Evolutionary conservation across 2,329 filamentous ascomycete species (phyloP).

Genomic region (Cladosporium sp.): DNA sequence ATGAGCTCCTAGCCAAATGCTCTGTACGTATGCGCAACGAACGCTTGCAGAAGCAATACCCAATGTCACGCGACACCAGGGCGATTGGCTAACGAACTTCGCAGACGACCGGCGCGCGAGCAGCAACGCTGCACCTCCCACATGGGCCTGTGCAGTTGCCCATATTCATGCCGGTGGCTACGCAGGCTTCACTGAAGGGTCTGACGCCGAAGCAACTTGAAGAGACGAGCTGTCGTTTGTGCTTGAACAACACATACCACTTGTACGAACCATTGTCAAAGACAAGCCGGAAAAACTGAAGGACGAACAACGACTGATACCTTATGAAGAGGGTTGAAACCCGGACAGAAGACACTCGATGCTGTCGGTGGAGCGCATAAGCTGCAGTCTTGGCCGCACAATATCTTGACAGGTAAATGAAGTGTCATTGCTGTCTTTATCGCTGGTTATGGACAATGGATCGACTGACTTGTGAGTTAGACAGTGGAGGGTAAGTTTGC

Average conservation of each 20-base stretch:
- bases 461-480: conserved; percentile 22
- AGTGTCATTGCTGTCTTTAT: background rate
- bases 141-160: conserved; percentile 89
- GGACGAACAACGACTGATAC: background rate
- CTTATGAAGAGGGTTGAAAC: conserved; percentile 67
- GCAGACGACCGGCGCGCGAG: conserved; percentile 90
- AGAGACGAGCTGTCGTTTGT: conserved; percentile 81
- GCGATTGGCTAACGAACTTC: background rate
- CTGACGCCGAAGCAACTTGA: conserved; percentile 89
- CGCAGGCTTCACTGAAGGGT: conserved; percentile 91
- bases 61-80: conserved; percentile 11
- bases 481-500: conserved; percentile 43
- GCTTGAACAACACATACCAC: conserved; percentile 98
- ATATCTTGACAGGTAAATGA: conserved; percentile 69
- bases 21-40: conserved; percentile 56
- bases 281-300: background rate
- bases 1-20: conserved; percentile 73
- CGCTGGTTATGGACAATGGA: background rate
- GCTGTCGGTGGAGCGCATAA: conserved; percentile 88
- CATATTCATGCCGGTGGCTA: conserved; percentile 98
- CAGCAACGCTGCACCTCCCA: conserved; percentile 79
- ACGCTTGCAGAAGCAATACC: background rate
- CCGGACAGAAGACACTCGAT: conserved; percentile 84
- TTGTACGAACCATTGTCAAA: conserved; percentile 41
- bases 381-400: conserved; percentile 90